Evolutionary conservation across 441 rosid species (phyloP).

Genomic region (Macaranga tanarius): DNA sequence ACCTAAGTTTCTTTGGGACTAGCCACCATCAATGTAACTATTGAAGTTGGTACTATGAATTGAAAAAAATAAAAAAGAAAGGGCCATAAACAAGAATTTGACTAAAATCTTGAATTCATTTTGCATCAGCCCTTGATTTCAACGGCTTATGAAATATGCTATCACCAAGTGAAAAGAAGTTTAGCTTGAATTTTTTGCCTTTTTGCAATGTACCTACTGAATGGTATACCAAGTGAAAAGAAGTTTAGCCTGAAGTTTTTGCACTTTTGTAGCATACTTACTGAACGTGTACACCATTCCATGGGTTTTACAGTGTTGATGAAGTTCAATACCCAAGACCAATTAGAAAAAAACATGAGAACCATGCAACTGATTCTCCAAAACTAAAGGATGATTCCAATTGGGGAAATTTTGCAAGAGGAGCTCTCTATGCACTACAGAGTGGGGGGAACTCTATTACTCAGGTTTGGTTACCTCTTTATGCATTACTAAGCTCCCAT

Average conservation of each 20-base stretch:
- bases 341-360: slow-evolving; percentile 34
- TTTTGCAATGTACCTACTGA: slow-evolving; percentile 8
- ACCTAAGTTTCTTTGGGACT: neutral
- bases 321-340: slow-evolving; percentile 57
- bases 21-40: neutral
- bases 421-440: slow-evolving; percentile 81
- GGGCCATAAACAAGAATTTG: neutral
- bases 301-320: slow-evolving; percentile 51
- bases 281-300: neutral
- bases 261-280: slow-evolving; percentile 8
- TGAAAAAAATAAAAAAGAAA: neutral
- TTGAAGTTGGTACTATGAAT: neutral
- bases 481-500: neutral
- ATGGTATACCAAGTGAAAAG: neutral
- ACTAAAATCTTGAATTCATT: neutral
- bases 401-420: slow-evolving; percentile 95
- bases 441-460: slow-evolving; percentile 53
- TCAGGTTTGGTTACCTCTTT: slow-evolving; percentile 48
- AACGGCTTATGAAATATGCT: neutral
- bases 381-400: slow-evolving; percentile 40
- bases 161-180: neutral
- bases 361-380: slow-evolving; percentile 33
- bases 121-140: neutral
- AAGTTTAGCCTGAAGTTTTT: neutral
- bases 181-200: neutral